Evolutionary conservation across 2,329 filamentous ascomycete genomes (phyloP), one percentile per base, ranked within the genome.

Genomic region (Ophiostoma triangulosporum): DNA sequence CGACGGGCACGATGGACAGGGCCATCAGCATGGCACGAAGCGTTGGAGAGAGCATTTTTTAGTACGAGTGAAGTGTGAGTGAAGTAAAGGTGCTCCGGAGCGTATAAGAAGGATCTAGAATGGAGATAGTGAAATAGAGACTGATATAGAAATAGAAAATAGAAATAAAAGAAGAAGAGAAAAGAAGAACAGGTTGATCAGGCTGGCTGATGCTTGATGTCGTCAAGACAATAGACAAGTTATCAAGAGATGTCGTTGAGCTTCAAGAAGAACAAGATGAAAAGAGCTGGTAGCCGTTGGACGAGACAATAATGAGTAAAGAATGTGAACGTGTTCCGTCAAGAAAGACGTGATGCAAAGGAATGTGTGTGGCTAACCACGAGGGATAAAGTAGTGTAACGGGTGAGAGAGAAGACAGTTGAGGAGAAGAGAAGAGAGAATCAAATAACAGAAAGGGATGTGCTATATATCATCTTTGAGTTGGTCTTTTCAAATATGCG

Each of bases 1-100:
- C 69, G 67, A 64, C 57, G 6, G 48, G 48, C 3, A 33, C 17
- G 24, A 51, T 22, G 26, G 70, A 71, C 43, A 70, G 53, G 53
- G 61, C 60, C 38, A 65, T 53, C 20, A 60, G 53, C 32, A 33
- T 20, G 27, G 59, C 58, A 35, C 51, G 32, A 29, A 48, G 15
- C 1, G 33, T 15, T 2, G 43, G 20, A 40, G 46, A 51, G 8
- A 36, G 46, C 57, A 58, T 58, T 14, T 20, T 4, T 43, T 35
- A 3, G 2, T 9, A 6, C n/a, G n/a, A n/a, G n/a, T 14, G 38
- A 32, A 20, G 33, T 27, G 26, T 36, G 24, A 31, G 33, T 40
- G 20, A 43, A 36, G 50, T 43, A 22, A 22, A 11, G 24, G 26
- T 43, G 38, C 24, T 26, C 38, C 38, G 20, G 27, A 50, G 27